Evolutionary conservation across 371 early-diverging fungal genomes (phyloP), one percentile per base, ranked within the genome.

Genomic region (Parasitella parasitica): DNA sequence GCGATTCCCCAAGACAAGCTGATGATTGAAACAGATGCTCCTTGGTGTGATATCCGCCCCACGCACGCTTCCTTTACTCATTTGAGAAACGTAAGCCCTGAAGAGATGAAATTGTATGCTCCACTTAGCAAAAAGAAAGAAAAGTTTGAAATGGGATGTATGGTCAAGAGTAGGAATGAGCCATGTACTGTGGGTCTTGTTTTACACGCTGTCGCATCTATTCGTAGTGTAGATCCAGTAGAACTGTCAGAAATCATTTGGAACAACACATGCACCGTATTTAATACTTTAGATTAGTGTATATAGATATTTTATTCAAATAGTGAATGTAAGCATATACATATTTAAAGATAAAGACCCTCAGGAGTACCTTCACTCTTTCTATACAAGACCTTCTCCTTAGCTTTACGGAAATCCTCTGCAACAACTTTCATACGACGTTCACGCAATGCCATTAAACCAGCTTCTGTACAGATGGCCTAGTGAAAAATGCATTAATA

Each of bases 401-500:
- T 95, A 13, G 99, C 99, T 83, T 98, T 97, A 71, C 89, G 88
- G 72, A 99, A 94, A 81, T 99, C 99, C 60, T 97, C 96, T 56
- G 94, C 97, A 39, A 93, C 89, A 18, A 99, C 99, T 81, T 94
- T 94, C 96, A 97, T 99, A 70, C 99, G 89, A 67, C 99, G 93
- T 80, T 99, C 99, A 64, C 99, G 91, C 53, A 99, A 80, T 16
- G 99, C 99, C 70, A 98, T 76, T 77, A 99, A 84, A 60, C 99
- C 99, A 27, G 99, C 94, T 76, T 99, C 99, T 8, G 99, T 99
- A 84, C 99, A 99, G 53, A 99, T 96, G 55, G 99, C 99, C 87
- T 89, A 59, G 26, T 56, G 18, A 12, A 46, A 39, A 50, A 38
- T 22, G 20, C n/a, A n/a, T n/a, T n/a, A n/a, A n/a, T n/a, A n/a